Conservation (phyloP, 1,284 basidiomycete species). For the Ustilago sp. region DNA sequence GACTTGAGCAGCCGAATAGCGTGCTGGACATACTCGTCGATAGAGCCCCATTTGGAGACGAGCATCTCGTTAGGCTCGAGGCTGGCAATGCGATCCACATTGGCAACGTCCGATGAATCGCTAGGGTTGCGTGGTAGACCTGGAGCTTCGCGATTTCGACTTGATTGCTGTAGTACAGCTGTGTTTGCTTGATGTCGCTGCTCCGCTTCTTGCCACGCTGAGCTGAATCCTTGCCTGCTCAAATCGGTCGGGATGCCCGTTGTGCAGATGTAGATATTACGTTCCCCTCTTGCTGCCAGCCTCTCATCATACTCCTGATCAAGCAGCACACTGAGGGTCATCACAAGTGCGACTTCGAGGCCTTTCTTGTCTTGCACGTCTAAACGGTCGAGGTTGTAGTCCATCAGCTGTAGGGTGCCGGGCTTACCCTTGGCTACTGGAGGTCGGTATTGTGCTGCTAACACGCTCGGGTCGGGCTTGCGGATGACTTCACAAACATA, state of each 20-base stretch:
- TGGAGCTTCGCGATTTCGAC: background rate
- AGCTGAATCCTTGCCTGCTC: conserved; percentile 23
- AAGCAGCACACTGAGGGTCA: conserved; percentile 80
- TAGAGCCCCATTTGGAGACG: conserved; percentile 76
- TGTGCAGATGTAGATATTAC: conserved; percentile 47
- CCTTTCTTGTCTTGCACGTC: conserved; percentile 78
- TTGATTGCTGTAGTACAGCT: background rate
- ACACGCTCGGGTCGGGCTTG: conserved; percentile 84
- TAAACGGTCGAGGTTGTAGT: conserved; percentile 85
- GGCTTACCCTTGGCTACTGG: conserved; percentile 77
- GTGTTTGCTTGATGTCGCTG: conserved; percentile 9
- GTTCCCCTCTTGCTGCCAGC: conserved; percentile 24
- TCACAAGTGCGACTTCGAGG: conserved; percentile 82
- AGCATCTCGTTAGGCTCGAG: conserved; percentile 76
- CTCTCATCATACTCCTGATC: conserved; percentile 75
- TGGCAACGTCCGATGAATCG: background rate
- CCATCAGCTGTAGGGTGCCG: conserved; percentile 80
- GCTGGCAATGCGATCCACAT: conserved; percentile 21
- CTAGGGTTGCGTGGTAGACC: background rate
- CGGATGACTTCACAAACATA: conserved; percentile 76
- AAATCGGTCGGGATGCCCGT: conserved; percentile 38
- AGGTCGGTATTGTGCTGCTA: conserved; percentile 80
- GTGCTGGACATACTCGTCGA: conserved; percentile 78
- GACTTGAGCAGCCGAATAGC: conserved; percentile 77
- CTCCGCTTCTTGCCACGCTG: conserved; percentile 38